Conservation (phyloP, 169 alveolate genomes). For the Plasmodium coatneyi region DNA sequence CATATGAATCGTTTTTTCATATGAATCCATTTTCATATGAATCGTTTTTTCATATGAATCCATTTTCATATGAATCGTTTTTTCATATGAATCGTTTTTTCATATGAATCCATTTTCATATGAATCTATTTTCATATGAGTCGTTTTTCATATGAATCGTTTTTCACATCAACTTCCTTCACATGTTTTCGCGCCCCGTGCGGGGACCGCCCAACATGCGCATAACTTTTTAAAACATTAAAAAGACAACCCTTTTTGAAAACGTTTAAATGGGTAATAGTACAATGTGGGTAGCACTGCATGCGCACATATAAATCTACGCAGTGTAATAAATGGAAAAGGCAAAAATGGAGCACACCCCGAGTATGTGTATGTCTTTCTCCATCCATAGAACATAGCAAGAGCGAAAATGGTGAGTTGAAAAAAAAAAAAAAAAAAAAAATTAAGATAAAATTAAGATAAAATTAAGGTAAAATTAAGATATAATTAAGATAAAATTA, state of each 20-base stretch:
- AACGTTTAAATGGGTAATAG: slow-evolving; percentile 5
- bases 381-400: not conserved
- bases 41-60: not conserved
- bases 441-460: not conserved
- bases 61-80: not conserved
- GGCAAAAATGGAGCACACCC: slow-evolving; percentile 24
- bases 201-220: not conserved
- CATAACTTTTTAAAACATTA: slow-evolving; percentile 45
- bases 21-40: not conserved
- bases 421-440: slow-evolving; percentile 1
- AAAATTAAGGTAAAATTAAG: not conserved
- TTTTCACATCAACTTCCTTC: not conserved
- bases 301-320: not conserved
- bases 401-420: not conserved
- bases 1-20: not conserved
- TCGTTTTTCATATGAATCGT: not conserved
- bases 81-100: not conserved
- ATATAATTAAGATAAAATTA: not conserved
- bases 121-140: not conserved
- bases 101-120: not conserved
- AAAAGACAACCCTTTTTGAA: slow-evolving; percentile 14
- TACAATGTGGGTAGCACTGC: not conserved
- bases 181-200: not conserved
- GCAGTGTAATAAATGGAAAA: not conserved
- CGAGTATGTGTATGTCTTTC: not conserved